Percentiles rank a stretch among this genome's conserved stretches.
Conservation (phyloP, 208 protist genomes). For the Entamoeba invadens region DNA sequence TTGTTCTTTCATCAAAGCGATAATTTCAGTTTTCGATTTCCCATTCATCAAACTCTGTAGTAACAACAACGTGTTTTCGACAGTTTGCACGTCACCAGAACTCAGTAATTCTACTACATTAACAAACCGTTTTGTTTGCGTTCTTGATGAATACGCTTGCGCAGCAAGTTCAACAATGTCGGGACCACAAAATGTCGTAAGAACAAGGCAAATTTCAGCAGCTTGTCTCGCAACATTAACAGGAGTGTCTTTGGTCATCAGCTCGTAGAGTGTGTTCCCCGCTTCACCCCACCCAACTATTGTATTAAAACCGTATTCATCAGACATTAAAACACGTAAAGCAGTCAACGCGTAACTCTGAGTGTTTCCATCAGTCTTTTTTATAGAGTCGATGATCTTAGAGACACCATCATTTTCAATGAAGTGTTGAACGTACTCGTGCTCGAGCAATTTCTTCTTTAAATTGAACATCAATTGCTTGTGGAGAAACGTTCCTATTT, state of each 20-base stretch:
- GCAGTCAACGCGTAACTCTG: background rate
- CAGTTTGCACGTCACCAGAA: background rate
- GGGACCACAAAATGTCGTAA: background rate
- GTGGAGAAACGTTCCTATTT: background rate
- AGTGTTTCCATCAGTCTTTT: background rate
- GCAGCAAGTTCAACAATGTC: background rate
- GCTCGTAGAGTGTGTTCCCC: background rate
- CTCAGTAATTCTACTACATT: background rate
- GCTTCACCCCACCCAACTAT: background rate
- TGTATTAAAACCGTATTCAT: background rate
- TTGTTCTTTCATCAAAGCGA: background rate
- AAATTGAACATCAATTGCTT: background rate
- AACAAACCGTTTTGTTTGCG: background rate
- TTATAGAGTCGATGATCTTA: background rate
- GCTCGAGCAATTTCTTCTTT: background rate
- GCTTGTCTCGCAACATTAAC: background rate
- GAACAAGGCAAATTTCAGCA: background rate
- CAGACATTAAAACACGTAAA: background rate
- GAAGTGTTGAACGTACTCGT: background rate
- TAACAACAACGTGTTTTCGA: background rate
- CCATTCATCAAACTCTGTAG: background rate
- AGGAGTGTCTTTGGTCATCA: background rate
- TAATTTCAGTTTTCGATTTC: background rate
- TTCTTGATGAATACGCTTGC: background rate
- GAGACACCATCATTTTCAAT: background rate